A percentile compares a stretch with the other conserved stretches of the same genome.
phyloP scores from a whole-genome alignment of 441 rosid species.

The Croton laevigatus region DNA sequence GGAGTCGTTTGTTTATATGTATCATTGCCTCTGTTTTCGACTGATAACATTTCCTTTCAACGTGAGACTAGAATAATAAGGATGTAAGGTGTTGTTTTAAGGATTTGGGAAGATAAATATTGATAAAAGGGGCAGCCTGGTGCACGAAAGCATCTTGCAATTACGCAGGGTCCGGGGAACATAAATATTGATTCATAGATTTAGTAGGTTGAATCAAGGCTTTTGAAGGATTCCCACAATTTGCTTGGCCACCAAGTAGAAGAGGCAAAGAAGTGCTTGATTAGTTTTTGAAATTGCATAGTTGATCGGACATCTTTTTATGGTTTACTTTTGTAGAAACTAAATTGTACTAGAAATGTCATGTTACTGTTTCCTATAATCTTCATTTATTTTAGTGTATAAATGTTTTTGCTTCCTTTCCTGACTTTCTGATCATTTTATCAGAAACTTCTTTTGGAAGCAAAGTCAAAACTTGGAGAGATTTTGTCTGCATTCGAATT shows the following conservation, averaged over 20 bases:
- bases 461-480: constrained; percentile 90
- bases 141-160: no score
- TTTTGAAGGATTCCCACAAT: background rate
- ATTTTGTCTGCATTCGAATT: constrained; percentile 89
- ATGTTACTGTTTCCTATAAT: background rate
- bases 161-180: background rate
- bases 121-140: no score
- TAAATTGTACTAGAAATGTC: background rate
- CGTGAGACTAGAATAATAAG: no score
- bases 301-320: constrained; percentile 3
- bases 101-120: no score
- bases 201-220: background rate
- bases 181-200: background rate
- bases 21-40: background rate
- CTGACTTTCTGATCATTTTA: constrained; percentile 22
- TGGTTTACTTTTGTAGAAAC: background rate
- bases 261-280: background rate
- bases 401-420: constrained; percentile 6
- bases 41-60: background rate
- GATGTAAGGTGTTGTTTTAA: no score
- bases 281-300: background rate
- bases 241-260: background rate
- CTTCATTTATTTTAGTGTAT: background rate
- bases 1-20: background rate
- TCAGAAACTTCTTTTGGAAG: constrained; percentile 82